phyloP scores from a whole-genome alignment of 2,329 filamentous ascomycete genomes.

The Simplicillium sp. region DNA sequence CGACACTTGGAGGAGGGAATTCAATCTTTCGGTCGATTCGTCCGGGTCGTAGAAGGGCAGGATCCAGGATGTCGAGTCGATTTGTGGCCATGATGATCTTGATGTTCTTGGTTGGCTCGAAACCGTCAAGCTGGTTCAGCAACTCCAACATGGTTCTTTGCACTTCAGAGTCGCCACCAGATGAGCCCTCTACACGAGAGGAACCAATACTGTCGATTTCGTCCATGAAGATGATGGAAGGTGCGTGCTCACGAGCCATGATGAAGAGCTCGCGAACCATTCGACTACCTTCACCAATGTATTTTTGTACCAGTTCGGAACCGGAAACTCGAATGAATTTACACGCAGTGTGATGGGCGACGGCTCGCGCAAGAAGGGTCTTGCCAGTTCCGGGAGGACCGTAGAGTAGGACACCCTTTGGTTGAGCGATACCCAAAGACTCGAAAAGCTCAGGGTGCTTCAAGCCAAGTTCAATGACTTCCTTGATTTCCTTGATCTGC shows the following conservation, averaged over 20 bases:
- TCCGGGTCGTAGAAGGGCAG: conserved; percentile 86
- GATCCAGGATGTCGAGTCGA: conserved; percentile 92
- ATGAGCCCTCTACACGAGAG: conserved; percentile 90
- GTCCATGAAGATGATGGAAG: conserved; percentile 99
- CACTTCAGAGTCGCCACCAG: conserved; percentile 92
- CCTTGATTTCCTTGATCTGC: conserved; percentile 99
- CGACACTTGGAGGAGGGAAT: conserved; percentile 92
- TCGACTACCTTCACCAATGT: conserved; percentile 93
- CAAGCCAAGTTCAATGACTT: conserved; percentile 96
- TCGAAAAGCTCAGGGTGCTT: conserved; percentile 99
- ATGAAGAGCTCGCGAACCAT: conserved; percentile 99
- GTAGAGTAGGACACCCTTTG: conserved; percentile 94
- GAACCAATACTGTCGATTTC: conserved; percentile 99
- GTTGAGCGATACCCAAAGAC: conserved; percentile 96
- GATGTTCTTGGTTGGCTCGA: conserved; percentile 99
- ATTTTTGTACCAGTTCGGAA: conserved; percentile 95
- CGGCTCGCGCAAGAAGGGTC: conserved; percentile 86
- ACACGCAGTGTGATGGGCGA: conserved; percentile 97
- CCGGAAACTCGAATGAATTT: conserved; percentile 98
- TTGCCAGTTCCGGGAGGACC: conserved; percentile 96
- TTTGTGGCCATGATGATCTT: conserved; percentile 99
- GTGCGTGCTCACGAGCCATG: conserved; percentile 96
- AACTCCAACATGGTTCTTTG: conserved; percentile 98
- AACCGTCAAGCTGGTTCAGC: conserved; percentile 95
- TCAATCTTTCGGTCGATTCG: conserved; percentile 98